Evolutionary conservation across 1,284 basidiomycete species (phyloP).

Genomic region (Trichosporon coremiiforme): DNA sequence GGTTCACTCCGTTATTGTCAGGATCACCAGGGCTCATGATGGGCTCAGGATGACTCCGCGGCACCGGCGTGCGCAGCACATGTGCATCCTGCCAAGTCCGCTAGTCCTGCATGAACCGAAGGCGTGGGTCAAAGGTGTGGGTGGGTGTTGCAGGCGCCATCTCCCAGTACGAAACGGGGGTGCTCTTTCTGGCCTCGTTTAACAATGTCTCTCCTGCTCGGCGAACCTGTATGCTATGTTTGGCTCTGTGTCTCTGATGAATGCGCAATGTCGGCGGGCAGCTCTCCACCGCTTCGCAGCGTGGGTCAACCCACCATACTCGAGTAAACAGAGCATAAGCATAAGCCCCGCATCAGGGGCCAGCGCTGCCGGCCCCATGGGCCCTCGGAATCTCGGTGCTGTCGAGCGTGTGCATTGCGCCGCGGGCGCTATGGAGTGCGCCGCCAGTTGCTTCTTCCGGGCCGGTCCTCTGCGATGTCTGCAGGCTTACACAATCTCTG

Average conservation of each 20-base stretch:
- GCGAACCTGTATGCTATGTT: neutral
- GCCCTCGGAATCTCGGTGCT: neutral
- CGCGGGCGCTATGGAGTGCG: neutral
- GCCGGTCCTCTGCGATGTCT: neutral
- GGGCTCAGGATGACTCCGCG: neutral
- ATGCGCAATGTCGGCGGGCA: no score
- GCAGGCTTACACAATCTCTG: neutral
- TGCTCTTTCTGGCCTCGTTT: neutral
- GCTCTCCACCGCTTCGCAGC: no score
- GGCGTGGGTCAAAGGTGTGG: neutral
- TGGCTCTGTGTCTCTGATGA: neutral
- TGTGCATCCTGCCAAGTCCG: neutral
- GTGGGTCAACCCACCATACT: neutral
- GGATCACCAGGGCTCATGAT: neutral
- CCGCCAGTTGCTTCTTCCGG: neutral
- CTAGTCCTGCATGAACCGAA: neutral
- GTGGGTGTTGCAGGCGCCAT: neutral
- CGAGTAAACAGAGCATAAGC: neutral
- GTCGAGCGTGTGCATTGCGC: neutral
- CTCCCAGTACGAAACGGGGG: neutral
- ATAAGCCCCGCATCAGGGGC: neutral
- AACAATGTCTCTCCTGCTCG: neutral
- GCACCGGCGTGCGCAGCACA: slow-evolving; percentile 10
- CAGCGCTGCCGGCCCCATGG: neutral
- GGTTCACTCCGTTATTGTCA: neutral